phyloP scores from a whole-genome alignment of 2,329 filamentous ascomycete genomes.

The Aspergillus flavus region DNA sequence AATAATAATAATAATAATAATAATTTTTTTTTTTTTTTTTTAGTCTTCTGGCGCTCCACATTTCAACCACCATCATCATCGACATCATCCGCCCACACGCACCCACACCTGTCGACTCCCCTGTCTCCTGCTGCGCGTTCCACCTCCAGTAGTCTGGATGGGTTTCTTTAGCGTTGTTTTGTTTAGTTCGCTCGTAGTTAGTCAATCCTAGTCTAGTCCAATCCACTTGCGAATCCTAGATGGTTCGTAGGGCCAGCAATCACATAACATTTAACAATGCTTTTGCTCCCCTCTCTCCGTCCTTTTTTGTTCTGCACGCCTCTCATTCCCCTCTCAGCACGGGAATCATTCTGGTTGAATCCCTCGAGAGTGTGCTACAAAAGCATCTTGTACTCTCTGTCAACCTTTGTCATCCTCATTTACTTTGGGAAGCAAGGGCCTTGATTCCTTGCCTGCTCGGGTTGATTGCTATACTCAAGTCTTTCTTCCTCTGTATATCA shows the following conservation, averaged over 20 bases:
- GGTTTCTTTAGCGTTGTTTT: conserved; percentile 18
- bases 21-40: background rate
- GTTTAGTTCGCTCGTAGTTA: conserved; percentile 22
- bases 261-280: conserved; percentile 33
- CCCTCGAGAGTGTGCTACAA: conserved; percentile 6
- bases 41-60: background rate
- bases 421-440: conserved; percentile 7
- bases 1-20: background rate
- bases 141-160: conserved; percentile 23
- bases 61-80: conserved; percentile 21
- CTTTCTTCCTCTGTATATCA: background rate
- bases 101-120: conserved; percentile 21
- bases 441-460: background rate
- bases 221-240: conserved; percentile 20
- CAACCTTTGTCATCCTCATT: conserved; percentile 6
- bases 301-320: conserved; percentile 14
- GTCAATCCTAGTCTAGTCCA: conserved; percentile 20
- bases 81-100: conserved; percentile 20
- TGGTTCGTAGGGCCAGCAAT: conserved; percentile 30
- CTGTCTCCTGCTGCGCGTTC: conserved; percentile 19
- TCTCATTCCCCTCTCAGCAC: conserved; percentile 12
- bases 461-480: background rate
- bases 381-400: conserved; percentile 3
- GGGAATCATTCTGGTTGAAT: conserved; percentile 10
- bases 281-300: conserved; percentile 23